Evolutionary conservation across 106 monocot genomes (phyloP).

Genomic region (Dendrobium catenatum): DNA sequence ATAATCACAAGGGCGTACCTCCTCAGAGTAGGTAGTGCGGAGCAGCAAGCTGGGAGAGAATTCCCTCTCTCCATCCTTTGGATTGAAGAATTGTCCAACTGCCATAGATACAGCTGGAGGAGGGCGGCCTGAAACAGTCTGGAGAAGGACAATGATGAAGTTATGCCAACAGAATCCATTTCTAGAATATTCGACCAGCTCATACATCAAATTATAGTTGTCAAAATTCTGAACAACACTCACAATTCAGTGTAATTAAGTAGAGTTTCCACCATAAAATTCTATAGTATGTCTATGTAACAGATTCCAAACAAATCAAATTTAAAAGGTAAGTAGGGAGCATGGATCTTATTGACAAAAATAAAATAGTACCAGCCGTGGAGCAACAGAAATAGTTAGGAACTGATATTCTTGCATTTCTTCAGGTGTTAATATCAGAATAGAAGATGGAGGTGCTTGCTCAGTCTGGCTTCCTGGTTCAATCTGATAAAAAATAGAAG

Average conservation of each 20-base stretch:
- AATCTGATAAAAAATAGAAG: conserved; percentile 36
- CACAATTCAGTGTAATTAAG: neutral
- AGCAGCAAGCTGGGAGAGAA: conserved; percentile 49
- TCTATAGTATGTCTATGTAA: too few species aligned
- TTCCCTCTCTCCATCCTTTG: conserved; percentile 49
- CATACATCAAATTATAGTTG: neutral
- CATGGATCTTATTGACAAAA: neutral
- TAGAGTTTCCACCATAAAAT: neutral
- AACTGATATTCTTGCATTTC: conserved; percentile 81
- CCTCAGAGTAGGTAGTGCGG: conserved; percentile 36
- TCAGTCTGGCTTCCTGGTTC: conserved; percentile 99
- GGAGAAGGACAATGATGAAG: conserved; percentile 10
- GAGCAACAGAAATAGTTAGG: conserved; percentile 94
- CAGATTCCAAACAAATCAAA: neutral
- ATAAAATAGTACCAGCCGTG: conserved; percentile 68
- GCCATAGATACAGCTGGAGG: conserved; percentile 96
- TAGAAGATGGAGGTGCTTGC: conserved; percentile 87
- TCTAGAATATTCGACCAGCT: neutral
- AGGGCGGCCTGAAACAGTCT: conserved; percentile 98
- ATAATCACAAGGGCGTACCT: conserved; percentile 34
- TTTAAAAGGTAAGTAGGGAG: neutral
- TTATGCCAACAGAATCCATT: neutral
- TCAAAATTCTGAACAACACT: neutral
- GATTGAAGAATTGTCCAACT: conserved; percentile 93
- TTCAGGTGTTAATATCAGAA: conserved; percentile 62